These are phyloP conservation scores for Claviceps lovelessii DNA, from an alignment of 2,329 filamentous ascomycete genomes.

Conservation along the genomic window DNA sequence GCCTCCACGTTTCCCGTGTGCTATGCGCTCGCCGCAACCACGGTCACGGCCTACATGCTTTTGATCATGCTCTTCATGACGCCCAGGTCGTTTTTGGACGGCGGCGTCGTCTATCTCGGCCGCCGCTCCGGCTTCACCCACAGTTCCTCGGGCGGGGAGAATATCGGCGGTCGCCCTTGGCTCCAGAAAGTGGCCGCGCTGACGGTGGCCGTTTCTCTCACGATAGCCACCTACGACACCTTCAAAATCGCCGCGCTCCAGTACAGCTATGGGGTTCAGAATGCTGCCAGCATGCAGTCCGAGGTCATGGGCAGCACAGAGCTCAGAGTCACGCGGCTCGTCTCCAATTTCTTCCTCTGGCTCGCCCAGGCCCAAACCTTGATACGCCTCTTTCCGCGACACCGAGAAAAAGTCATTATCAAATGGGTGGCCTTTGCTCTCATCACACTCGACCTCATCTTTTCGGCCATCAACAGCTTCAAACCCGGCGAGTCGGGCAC, in stretches of 20 bases:
- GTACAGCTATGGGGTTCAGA: constrained; percentile 65
- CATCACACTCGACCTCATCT: constrained; percentile 79
- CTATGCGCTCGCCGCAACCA: constrained; percentile 84
- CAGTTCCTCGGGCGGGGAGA: constrained; percentile 63
- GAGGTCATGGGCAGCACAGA: constrained; percentile 73
- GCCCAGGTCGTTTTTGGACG: constrained; percentile 83
- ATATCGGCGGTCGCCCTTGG: constrained; percentile 84
- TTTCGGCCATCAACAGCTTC: constrained; percentile 86
- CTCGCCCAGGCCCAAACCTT: constrained; percentile 93
- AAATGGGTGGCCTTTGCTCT: constrained; percentile 96
- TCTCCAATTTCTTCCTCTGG: constrained; percentile 95
- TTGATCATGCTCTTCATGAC: constrained; percentile 90
- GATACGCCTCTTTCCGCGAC: constrained; percentile 86
- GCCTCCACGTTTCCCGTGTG: constrained; percentile 84
- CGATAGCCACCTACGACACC: constrained; percentile 84
- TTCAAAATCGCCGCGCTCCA: constrained; percentile 73
- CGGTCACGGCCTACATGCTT: constrained; percentile 79
- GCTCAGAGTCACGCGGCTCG: constrained; percentile 77
- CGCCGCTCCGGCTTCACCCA: constrained; percentile 76
- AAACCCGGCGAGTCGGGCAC: constrained; percentile 31
- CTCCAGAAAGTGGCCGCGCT: constrained; percentile 70
- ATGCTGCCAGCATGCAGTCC: constrained; percentile 59
- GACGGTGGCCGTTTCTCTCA: constrained; percentile 69
- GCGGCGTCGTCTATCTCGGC: constrained; percentile 67
- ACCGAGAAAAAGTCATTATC: constrained; percentile 95